Base-by-base conservation (phyloP, 352 stramenopile species). In the Phytopythium oedochilum region DNA sequence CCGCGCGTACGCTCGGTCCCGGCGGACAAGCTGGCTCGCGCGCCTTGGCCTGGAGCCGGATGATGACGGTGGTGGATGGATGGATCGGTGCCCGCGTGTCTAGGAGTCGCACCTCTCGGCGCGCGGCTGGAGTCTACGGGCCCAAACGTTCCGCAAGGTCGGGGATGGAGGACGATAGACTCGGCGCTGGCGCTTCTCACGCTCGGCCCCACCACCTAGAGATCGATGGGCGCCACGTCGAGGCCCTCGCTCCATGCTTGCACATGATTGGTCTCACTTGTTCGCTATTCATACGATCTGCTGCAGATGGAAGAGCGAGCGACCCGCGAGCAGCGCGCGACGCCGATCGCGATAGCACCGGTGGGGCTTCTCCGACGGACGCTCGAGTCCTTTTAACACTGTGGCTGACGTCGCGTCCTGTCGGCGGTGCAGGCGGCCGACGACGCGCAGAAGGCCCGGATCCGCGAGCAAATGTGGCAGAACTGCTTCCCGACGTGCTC, bases 401-500 rank as follows among this genome's bases (percentile, higher is more conserved):
- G n/a, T 47, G 7, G 7, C 29, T 32, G 29, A 32, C 29, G 29
- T n/a, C 29, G 1, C 20, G 15, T 40, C 15, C 5, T 22, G 22
- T 55, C 32, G 34, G 17, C 28, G 5, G 23, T 61, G 22, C 46
- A 88, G 57, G 32, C 77, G 5, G 51, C 61, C 8, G 66, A 88
- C 43, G 63, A 68, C 9, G 66, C 72, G 14, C 53, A 71, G 47
- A 78, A 85, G 44, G 60, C 70, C 46, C 63, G 64, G 34, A 71
- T 88, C 61, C 76, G 80, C 15, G 79, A 89, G 55, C 77, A 86
- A 48, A 74, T 89, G 71, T 93, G 76, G 76, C 71, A 86, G 47
- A 73, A 91, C 57, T 89, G 80, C 68, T 93, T 93, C 55, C 83
- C 83, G 15, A 93, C 64, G 52, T 89, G 78, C 61, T 86, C 78